Evolutionary conservation across 345 rosid genomes (phyloP), one percentile per base, ranked within the genome.

Genomic region (Litchi chinensis): DNA sequence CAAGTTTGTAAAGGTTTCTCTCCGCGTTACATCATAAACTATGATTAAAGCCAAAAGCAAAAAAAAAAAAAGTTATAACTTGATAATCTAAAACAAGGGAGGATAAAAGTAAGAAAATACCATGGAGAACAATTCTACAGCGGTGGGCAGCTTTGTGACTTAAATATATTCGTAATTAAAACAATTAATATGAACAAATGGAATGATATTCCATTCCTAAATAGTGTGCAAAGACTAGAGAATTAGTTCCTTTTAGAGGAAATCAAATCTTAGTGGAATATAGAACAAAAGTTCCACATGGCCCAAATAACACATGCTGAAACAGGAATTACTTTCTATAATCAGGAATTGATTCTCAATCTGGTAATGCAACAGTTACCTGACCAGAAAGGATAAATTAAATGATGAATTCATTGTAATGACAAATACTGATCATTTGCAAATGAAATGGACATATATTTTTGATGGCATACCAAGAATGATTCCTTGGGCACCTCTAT

Each of bases 401-500:
- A 32, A 32, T 32, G 37, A 32, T 46, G 52, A 11, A 46, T 46
- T 8, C 52, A 46, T 46, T 46, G 12, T 46, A 46, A 46, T 46
- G 37, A 32, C 37, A 32, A 32, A 32, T 32, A 32, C 3, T 11
- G 52, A 46, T 46, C 50, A 7, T 59, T 16, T 19, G 75, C 79
- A 44, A 18, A 80, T 73, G 63, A 69, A 40, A 78, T 46, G 48
- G 24, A 24, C 64, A 24, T 21, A 48, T 69, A 37, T 6, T n/a
- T 11, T 37, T 52, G n/a, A 46, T 32, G 44, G 46, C 94, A 41
- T 84, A 95, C 99, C 97, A 0, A 95, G 98, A 73, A 95, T 82
- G 82, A 95, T 95, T 77, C 99, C 99, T 77, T 95, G 98, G 39
- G 93, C 96, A 79, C 93, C 93, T 87, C 99, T 89, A 57, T 91